Conservation (phyloP, 2,329 filamentous ascomycete species). For the Colletotrichum ledebouriae region DNA sequence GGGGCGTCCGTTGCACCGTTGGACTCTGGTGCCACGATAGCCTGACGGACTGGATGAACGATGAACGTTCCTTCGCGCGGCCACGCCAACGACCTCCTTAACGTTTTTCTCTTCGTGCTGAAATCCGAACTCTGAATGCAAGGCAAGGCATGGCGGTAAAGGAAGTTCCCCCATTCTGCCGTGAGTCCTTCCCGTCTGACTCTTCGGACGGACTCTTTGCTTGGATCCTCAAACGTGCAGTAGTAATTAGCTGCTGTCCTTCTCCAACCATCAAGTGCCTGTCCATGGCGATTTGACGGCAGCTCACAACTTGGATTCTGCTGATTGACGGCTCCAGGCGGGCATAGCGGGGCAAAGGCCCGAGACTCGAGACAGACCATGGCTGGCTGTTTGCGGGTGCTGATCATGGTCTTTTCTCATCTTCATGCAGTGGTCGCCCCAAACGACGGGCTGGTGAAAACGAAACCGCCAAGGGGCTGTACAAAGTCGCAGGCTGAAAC, state of each 20-base stretch:
- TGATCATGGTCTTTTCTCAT: slow-evolving; percentile 11
- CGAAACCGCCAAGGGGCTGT: slow-evolving; percentile 32
- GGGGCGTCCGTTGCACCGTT: slow-evolving; percentile 30
- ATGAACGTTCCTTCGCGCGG: slow-evolving; percentile 38
- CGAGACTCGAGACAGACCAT: neutral
- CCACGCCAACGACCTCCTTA: slow-evolving; percentile 1
- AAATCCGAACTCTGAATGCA: neutral
- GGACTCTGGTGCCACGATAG: slow-evolving; percentile 24
- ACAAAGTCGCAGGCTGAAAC: slow-evolving; percentile 39
- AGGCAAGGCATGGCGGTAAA: no score
- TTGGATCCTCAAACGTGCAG: neutral
- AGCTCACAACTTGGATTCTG: neutral
- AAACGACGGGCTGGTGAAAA: slow-evolving; percentile 28
- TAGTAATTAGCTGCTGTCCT: no score
- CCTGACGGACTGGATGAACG: slow-evolving; percentile 40
- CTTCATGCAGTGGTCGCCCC: slow-evolving; percentile 10
- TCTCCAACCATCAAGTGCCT: slow-evolving; percentile 1
- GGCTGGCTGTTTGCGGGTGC: slow-evolving; percentile 8
- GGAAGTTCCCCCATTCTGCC: neutral
- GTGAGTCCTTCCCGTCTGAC: slow-evolving; percentile 34
- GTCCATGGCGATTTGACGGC: slow-evolving; percentile 12
- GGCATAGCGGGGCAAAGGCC: slow-evolving; percentile 1
- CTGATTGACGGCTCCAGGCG: neutral
- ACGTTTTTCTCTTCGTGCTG: slow-evolving; percentile 5
- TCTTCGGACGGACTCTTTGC: slow-evolving; percentile 31